Evolutionary conservation across 805 yeast species (phyloP).

Genomic region (Isabelozyma gotoi): DNA sequence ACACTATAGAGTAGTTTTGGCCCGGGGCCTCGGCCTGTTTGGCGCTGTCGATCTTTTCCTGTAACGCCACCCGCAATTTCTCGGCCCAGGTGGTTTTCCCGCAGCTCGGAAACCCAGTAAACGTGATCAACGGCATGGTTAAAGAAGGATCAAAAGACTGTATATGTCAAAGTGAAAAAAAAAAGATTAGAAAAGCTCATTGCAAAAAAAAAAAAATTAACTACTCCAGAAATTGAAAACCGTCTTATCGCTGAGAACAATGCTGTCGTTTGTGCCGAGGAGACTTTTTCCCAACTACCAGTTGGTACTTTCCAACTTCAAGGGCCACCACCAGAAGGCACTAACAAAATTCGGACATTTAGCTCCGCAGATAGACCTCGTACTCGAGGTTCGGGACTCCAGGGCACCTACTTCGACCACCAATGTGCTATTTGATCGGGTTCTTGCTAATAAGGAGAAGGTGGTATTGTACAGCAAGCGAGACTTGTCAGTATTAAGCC

Average conservation of each 20-base stretch:
- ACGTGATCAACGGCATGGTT: conserved; percentile 77
- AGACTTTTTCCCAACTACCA: conserved; percentile 69
- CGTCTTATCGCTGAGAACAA: neutral
- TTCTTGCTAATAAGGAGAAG: conserved; percentile 53
- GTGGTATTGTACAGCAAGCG: conserved; percentile 76
- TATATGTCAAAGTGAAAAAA: too few species aligned
- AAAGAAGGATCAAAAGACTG: neutral
- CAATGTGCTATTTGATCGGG: conserved; percentile 73
- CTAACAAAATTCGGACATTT: conserved; percentile 62
- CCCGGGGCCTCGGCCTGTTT: conserved; percentile 45
- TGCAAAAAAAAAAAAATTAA: neutral
- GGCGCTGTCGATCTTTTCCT: conserved; percentile 41
- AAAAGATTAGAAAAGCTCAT: neutral
- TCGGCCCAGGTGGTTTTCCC: conserved; percentile 81
- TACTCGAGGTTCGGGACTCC: conserved; percentile 83
- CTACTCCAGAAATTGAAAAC: neutral
- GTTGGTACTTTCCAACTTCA: conserved; percentile 72
- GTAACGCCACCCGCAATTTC: conserved; percentile 49
- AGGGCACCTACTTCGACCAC: conserved; percentile 86
- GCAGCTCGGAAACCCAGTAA: conserved; percentile 83
- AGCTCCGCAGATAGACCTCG: conserved; percentile 77
- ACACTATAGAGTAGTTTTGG: conserved; percentile 55
- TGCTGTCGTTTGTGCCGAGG: conserved; percentile 68
- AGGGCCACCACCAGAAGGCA: conserved; percentile 88
- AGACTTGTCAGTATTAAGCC: conserved; percentile 55